A percentile compares a stretch with the other conserved stretches of the same genome.
These are phyloP conservation scores for Eucalyptus pauciflora DNA, from an alignment of 345 rosid genomes.

Conservation along the genomic window DNA sequence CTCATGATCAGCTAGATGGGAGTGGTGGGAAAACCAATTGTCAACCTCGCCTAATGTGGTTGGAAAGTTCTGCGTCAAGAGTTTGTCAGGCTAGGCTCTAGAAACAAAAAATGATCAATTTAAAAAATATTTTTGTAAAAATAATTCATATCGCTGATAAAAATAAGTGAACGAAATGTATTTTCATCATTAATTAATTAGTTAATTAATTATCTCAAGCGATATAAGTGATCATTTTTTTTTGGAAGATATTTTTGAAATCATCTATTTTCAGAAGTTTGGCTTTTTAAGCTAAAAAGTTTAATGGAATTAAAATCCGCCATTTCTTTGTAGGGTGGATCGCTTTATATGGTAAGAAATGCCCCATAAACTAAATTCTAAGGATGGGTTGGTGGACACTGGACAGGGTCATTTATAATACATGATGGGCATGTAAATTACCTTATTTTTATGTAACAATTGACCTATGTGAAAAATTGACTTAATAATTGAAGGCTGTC, in stretches of 20 bases:
- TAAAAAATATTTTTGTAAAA: no score
- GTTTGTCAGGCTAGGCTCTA: not conserved
- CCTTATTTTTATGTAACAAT: not conserved
- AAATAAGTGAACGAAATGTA: rapidly evolving
- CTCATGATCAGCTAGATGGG: not conserved
- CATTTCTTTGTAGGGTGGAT: not conserved
- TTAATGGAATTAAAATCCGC: rapidly evolving
- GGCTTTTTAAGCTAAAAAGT: not conserved
- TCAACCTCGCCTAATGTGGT: not conserved
- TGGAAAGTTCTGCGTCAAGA: not conserved
- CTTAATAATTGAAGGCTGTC: not conserved
- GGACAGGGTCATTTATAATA: not conserved
- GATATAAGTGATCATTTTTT: no score
- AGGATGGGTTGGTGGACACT: not conserved
- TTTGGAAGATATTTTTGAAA: rapidly evolving
- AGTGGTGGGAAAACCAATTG: not conserved
- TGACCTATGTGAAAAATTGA: not conserved
- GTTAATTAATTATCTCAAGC: no score
- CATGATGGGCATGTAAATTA: not conserved
- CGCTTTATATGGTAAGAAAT: not conserved
- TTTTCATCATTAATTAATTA: no score
- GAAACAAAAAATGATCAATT: not conserved
- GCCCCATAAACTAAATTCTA: no score
- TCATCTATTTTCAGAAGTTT: not conserved
- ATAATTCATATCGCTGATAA: no score